A percentile compares a stretch with the other conserved stretches of the same genome.
Conservation (phyloP, 169 alveolate species). For the Cryptosporidium andersoni region DNA sequence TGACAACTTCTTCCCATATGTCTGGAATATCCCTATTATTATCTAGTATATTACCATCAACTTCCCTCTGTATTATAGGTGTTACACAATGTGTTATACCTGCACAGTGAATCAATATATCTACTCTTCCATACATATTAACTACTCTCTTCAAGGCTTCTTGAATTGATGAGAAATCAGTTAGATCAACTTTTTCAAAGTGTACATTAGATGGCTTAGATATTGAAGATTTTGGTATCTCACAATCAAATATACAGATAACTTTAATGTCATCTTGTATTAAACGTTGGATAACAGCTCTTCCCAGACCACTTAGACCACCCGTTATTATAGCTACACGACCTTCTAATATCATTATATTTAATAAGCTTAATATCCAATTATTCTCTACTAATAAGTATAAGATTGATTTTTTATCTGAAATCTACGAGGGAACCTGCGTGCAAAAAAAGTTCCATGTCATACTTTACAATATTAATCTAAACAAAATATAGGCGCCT, state of each 20-base stretch:
- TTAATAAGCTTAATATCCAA: neutral
- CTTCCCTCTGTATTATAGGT: slow-evolving; percentile 60
- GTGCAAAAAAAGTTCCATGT: neutral
- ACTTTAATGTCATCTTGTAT: slow-evolving; percentile 19
- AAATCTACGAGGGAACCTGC: neutral
- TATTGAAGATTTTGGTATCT: neutral
- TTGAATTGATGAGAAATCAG: slow-evolving; percentile 11
- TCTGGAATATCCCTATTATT: slow-evolving; percentile 64
- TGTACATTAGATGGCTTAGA: neutral
- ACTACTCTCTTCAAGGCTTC: slow-evolving; percentile 22
- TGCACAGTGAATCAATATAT: slow-evolving; percentile 53
- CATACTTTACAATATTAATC: neutral
- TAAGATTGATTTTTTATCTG: neutral
- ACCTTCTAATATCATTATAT: slow-evolving; percentile 20
- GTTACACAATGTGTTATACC: slow-evolving; percentile 64
- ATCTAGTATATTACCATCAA: slow-evolving; percentile 30
- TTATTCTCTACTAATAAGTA: neutral
- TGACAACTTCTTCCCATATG: slow-evolving; percentile 41
- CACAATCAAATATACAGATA: slow-evolving; percentile 45
- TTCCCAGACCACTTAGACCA: slow-evolving; percentile 55
- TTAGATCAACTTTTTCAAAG: slow-evolving; percentile 5
- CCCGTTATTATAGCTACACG: slow-evolving; percentile 37
- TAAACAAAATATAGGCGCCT: neutral
- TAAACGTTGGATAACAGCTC: slow-evolving; percentile 22
- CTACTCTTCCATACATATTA: slow-evolving; percentile 21